phyloP scores from a whole-genome alignment of 306 rosid genomes.

The Cicer cuneatum region DNA sequence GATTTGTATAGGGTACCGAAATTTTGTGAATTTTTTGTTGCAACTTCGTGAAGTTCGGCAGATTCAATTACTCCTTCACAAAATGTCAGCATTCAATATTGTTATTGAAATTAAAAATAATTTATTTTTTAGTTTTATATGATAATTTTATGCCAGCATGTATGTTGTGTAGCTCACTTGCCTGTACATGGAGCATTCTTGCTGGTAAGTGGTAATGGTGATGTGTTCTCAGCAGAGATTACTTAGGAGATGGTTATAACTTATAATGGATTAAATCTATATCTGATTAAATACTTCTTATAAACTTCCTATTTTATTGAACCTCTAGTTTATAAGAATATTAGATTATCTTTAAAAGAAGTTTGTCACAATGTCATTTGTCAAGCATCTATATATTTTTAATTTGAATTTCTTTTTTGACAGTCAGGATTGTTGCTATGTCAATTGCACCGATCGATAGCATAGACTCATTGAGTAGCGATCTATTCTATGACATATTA shows the following conservation, averaged over 20 bases:
- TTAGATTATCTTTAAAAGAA: no score
- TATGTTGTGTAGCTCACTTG: no score
- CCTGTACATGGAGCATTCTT: no score
- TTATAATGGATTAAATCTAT: background rate
- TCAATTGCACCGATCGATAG: slow-evolving; percentile 62
- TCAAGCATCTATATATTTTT: background rate
- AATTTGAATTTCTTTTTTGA: slow-evolving; percentile 45
- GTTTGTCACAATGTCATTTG: no score
- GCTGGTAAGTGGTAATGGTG: slow-evolving; percentile 18
- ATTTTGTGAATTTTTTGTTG: background rate
- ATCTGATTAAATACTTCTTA: slow-evolving; percentile 1
- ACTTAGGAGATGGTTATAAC: background rate
- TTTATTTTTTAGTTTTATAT: background rate
- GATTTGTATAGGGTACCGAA: background rate
- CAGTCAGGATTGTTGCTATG: slow-evolving; percentile 49
- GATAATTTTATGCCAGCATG: slow-evolving; percentile 3
- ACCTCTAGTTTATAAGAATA: background rate
- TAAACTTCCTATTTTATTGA: background rate
- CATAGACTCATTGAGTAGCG: slow-evolving; percentile 68
- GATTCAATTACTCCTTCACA: slow-evolving; percentile 4
- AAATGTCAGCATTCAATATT: slow-evolving; percentile 2
- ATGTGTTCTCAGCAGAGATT: background rate
- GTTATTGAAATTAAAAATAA: background rate
- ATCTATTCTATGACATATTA: slow-evolving; percentile 83
- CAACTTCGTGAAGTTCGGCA: background rate